These are phyloP conservation scores for Stygiomarasmius scandens DNA, from an alignment of 1,284 basidiomycete genomes.

Conservation along the genomic window DNA sequence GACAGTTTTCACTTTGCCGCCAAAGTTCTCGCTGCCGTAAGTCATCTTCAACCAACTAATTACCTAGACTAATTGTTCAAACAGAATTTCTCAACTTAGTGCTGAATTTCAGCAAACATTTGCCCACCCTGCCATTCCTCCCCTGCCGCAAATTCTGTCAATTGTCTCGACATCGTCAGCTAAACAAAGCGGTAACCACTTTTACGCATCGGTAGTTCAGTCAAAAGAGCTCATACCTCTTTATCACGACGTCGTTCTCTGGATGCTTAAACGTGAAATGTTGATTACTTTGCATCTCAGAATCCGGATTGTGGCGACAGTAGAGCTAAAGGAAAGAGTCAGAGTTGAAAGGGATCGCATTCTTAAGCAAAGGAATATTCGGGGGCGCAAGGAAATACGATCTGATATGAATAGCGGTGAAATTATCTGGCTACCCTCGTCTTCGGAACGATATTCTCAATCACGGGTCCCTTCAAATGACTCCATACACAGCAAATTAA, in stretches of 20 bases:
- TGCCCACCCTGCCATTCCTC: conserved; percentile 61
- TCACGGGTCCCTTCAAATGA: conserved; percentile 47
- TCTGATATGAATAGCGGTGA: not conserved
- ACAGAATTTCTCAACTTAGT: conserved; percentile 63
- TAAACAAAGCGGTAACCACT: conserved; percentile 63
- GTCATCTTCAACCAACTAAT: conserved; percentile 29
- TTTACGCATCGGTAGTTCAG: conserved; percentile 77
- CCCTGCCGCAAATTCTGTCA: conserved; percentile 75
- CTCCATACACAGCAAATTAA: conserved; percentile 41
- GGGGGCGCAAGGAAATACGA: conserved; percentile 24
- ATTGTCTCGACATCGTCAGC: conserved; percentile 70
- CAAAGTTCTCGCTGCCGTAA: conserved; percentile 69
- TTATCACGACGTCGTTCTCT: conserved; percentile 86
- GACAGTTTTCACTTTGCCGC: conserved; percentile 79
- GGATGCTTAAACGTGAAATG: conserved; percentile 89
- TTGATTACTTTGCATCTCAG: conserved; percentile 86
- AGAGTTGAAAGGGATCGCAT: conserved; percentile 47
- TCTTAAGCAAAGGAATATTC: conserved; percentile 35
- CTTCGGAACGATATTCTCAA: conserved; percentile 44
- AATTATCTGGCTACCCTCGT: conserved; percentile 48
- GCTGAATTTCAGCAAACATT: conserved; percentile 72
- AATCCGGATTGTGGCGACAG: conserved; percentile 81
- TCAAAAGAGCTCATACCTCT: conserved; percentile 67
- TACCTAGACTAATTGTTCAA: not conserved
- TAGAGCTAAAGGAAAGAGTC: conserved; percentile 73